Percentiles rank a stretch among this genome's conserved stretches.
These are phyloP conservation scores for Tetrapisispora arboricola DNA, from an alignment of 805 yeast genomes.

Conservation along the genomic window DNA sequence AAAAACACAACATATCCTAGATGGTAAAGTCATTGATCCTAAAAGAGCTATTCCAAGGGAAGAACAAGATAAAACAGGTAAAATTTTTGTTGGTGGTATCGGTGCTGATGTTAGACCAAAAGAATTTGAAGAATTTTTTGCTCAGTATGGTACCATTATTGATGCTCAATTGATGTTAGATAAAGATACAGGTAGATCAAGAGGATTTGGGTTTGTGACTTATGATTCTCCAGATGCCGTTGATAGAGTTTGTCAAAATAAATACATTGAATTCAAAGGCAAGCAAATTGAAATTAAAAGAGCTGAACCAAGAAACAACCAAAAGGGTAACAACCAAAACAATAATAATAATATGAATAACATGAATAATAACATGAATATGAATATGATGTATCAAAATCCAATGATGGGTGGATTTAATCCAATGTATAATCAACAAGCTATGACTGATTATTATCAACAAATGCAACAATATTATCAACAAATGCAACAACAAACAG, in stretches of 20 bases:
- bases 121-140: slow-evolving; percentile 78
- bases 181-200: slow-evolving; percentile 90
- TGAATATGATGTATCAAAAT: slow-evolving; percentile 25
- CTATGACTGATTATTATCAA: slow-evolving; percentile 55
- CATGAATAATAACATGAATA: slow-evolving; percentile 4
- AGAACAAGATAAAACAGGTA: slow-evolving; percentile 94
- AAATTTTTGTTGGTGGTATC: slow-evolving; percentile 94
- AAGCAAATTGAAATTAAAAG: slow-evolving; percentile 75
- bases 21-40: slow-evolving; percentile 95
- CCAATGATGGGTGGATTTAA: slow-evolving; percentile 29
- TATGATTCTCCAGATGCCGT: slow-evolving; percentile 93
- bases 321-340: slow-evolving; percentile 21
- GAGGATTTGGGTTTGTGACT: slow-evolving; percentile 96
- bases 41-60: slow-evolving; percentile 95
- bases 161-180: slow-evolving; percentile 97
- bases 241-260: slow-evolving; percentile 73
- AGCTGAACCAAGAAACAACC: slow-evolving; percentile 74
- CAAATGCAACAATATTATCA: slow-evolving; percentile 44
- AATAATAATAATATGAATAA: slow-evolving; percentile 25
- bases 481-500: slow-evolving; percentile 28
- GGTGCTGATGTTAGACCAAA: slow-evolving; percentile 87
- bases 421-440: slow-evolving; percentile 37
- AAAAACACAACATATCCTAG: slow-evolving; percentile 76
- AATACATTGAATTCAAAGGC: slow-evolving; percentile 76
- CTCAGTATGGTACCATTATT: slow-evolving; percentile 80